Evolutionary conservation across 345 rosid genomes (phyloP), one percentile per base, ranked within the genome.

Genomic region (Capsella bursapastoris): DNA sequence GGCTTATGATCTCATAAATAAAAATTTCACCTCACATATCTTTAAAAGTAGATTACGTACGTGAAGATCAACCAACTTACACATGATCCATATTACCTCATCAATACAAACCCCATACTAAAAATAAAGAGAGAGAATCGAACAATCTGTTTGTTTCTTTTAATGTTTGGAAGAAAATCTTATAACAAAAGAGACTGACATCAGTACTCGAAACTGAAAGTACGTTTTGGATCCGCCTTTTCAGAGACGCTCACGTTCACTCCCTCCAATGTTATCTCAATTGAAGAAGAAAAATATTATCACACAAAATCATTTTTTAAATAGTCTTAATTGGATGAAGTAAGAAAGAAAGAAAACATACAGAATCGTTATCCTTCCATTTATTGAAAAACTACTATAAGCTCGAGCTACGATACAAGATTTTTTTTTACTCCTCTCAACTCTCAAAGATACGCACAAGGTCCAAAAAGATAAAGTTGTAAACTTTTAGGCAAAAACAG

Each of bases 161-260:
- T 31, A 75, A 51, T 41, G 41, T 49, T 27, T 32, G 2, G 6
- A 64, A 68, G 37, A 35, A 75, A 32, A 69, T 76, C 57, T 55
- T 69, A 37, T 66, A 51, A 68, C 57, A 68, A 68, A 37, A 61
- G 44, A 61, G 45, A 64, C 74, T 75, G 79, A 76, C 79, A 76
- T 76, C 79, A 76, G 74, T 22, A 74, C 57, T 75, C 44, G 64
- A 76, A 75, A 68, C 79, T 76, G 74, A 62, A 68, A 53, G 74
- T 76, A 68, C 70, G 34, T 53, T 44, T 76, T 68, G 51, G 74
- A 76, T 76, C 79, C 75, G 74, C 49, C 70, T 76, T 76, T 76
- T 76, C 79, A 76, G 79, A 76, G 45, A 53, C 13, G 43, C 35
- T 69, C 79, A 76, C 79, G 79, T 76, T 68, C 74, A 68, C 64